These are phyloP conservation scores for Leishmania braziliensis DNA, from an alignment of 208 protist species.

Conservation along the genomic window DNA sequence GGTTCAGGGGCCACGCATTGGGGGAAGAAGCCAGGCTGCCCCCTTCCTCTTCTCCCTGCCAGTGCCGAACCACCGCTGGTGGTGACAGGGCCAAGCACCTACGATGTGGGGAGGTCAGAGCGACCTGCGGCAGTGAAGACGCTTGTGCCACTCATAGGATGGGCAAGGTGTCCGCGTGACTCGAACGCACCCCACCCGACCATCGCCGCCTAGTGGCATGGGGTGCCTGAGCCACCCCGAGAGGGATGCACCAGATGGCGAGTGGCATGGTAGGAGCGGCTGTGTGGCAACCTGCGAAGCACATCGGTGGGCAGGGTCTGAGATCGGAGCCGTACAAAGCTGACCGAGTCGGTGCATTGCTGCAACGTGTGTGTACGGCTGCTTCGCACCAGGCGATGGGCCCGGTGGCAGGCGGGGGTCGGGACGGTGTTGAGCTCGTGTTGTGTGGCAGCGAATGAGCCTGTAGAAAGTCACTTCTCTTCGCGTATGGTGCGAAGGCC, in stretches of 20 bases:
- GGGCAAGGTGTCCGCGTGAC: background rate
- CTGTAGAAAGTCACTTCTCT: background rate
- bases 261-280: too few relatives aligned
- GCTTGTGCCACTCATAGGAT: background rate
- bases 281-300: background rate
- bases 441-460: too few relatives aligned
- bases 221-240: background rate
- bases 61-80: background rate
- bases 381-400: background rate
- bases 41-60: background rate
- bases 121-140: background rate
- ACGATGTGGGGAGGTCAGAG: background rate
- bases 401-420: too few relatives aligned
- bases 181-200: background rate
- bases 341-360: background rate
- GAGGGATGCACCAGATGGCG: background rate
- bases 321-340: background rate
- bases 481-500: background rate
- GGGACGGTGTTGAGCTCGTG: too few relatives aligned
- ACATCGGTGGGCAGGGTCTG: background rate
- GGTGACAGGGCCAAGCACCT: background rate
- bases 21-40: background rate
- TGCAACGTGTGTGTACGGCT: background rate
- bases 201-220: background rate
- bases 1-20: background rate